Evolutionary conservation across 2,329 filamentous ascomycete species (phyloP).

Genomic region (Aphanocladium album): DNA sequence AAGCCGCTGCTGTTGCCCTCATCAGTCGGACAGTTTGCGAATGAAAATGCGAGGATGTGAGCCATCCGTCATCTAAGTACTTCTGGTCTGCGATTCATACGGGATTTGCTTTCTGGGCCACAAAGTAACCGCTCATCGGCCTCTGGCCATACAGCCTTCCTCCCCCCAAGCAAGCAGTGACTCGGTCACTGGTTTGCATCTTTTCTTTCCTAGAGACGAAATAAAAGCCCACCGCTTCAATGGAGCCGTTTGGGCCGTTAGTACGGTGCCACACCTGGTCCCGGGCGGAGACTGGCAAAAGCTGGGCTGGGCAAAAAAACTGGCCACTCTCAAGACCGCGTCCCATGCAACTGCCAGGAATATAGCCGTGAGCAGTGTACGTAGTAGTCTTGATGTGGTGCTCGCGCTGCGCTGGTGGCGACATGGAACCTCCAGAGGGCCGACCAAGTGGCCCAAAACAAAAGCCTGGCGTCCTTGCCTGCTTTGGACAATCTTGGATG

Average conservation of each 20-base stretch:
- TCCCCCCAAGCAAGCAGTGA: not conserved
- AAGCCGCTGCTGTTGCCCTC: not conserved
- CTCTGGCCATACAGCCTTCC: not conserved
- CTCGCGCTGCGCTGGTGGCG: constrained; percentile 2
- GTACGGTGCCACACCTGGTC: constrained; percentile 1
- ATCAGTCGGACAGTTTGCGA: not conserved
- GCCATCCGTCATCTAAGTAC: no score
- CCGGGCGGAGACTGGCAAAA: constrained; percentile 1
- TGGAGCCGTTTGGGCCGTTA: constrained; percentile 4
- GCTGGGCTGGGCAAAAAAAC: not conserved
- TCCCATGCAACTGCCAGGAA: constrained; percentile 1
- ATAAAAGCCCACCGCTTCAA: constrained; percentile 14
- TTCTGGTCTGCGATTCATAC: not conserved
- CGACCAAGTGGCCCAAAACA: not conserved
- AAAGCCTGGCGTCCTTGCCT: constrained; percentile 1
- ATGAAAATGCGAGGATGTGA: not conserved
- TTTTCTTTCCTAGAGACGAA: not conserved
- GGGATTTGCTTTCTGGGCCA: not conserved
- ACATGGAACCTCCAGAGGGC: not conserved
- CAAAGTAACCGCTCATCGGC: not conserved
- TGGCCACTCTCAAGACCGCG: constrained; percentile 1
- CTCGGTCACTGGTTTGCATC: not conserved
- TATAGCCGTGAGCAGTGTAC: not conserved
- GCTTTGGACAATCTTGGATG: not conserved
- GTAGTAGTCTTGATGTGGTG: constrained; percentile 1